Evolutionary conservation across 768 basidiomycete species (phyloP).

Genomic region (Leccinellum luteum): DNA sequence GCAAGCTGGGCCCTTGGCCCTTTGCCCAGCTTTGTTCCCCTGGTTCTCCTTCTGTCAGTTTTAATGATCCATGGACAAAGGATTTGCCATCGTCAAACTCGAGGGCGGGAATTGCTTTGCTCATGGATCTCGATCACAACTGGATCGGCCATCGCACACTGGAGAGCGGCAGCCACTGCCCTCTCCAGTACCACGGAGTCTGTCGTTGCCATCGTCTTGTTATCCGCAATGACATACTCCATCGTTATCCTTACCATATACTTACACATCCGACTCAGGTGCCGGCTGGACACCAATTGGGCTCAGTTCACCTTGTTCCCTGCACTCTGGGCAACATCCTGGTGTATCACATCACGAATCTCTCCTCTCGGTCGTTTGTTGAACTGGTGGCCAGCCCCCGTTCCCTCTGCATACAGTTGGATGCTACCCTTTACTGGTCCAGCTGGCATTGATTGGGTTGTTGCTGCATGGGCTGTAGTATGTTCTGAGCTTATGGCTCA

Average conservation of each 20-base stretch:
- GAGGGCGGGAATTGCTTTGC: slow-evolving; percentile 30
- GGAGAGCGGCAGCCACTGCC: slow-evolving; percentile 47
- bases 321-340: slow-evolving; percentile 61
- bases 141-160: slow-evolving; percentile 42
- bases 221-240: slow-evolving; percentile 44
- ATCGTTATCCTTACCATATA: slow-evolving; percentile 41
- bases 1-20: slow-evolving; percentile 29
- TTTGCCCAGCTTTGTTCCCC: slow-evolving; percentile 33
- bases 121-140: slow-evolving; percentile 38
- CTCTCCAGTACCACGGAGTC: slow-evolving; percentile 53
- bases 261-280: slow-evolving; percentile 37
- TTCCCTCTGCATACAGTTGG: slow-evolving; percentile 61
- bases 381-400: slow-evolving; percentile 60
- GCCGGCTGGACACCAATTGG: slow-evolving; percentile 33
- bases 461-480: slow-evolving; percentile 74
- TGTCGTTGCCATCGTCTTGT: slow-evolving; percentile 40
- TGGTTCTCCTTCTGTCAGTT: slow-evolving; percentile 26
- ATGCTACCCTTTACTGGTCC: slow-evolving; percentile 56
- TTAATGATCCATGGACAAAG: slow-evolving; percentile 33
- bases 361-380: slow-evolving; percentile 72
- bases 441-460: slow-evolving; percentile 65
- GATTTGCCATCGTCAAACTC: slow-evolving; percentile 26
- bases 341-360: slow-evolving; percentile 50
- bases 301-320: slow-evolving; percentile 60
- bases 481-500: slow-evolving; percentile 49